phyloP scores from a whole-genome alignment of 164 flowering plant species.

The Taxillus chinensis region DNA sequence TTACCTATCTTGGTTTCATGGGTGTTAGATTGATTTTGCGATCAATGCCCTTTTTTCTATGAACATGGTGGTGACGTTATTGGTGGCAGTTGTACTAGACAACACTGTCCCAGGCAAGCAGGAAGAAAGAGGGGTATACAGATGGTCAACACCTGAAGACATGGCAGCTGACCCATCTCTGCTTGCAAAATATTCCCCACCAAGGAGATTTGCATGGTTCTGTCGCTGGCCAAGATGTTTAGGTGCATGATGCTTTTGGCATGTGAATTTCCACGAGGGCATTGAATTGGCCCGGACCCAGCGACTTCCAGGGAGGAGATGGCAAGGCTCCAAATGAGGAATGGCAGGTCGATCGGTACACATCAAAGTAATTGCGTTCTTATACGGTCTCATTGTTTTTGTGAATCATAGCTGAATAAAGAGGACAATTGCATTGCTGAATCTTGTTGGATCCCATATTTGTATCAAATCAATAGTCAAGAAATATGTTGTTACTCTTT shows the following conservation, averaged over 20 bases:
- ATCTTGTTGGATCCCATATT: not conserved
- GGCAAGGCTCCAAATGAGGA: too few relatives aligned
- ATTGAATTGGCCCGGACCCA: too few relatives aligned
- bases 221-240: conserved; percentile 49
- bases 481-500: not conserved
- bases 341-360: too few relatives aligned
- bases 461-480: not conserved
- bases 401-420: not conserved
- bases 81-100: conserved; percentile 71
- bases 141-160: conserved; percentile 67
- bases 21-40: conserved; percentile 62
- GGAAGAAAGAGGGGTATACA: conserved; percentile 83
- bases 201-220: conserved; percentile 34
- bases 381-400: too few relatives aligned
- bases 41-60: conserved; percentile 64
- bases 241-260: conserved; percentile 17
- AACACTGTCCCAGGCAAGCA: conserved; percentile 79
- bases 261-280: too few relatives aligned
- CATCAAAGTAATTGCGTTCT: too few relatives aligned
- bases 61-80: conserved; percentile 79
- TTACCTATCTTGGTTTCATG: conserved; percentile 7
- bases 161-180: conserved; percentile 35
- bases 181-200: conserved; percentile 48
- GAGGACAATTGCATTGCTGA: too few relatives aligned
- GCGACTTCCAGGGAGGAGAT: too few relatives aligned